phyloP scores from a whole-genome alignment of 1,139 yeast species.

The Tardiomyces depauwii region DNA sequence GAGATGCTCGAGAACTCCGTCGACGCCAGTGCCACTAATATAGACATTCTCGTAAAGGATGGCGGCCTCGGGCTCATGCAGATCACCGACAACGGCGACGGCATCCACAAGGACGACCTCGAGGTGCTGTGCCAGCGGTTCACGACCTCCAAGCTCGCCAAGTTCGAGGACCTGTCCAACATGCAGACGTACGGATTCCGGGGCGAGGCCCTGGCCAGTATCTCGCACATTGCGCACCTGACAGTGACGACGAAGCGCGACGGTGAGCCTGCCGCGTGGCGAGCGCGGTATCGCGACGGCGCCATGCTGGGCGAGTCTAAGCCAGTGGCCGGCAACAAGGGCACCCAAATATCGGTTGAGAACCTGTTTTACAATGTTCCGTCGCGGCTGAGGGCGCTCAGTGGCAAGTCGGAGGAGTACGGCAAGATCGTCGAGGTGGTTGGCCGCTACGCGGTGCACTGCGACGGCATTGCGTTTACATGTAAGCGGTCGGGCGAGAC shows the following conservation, averaged over 20 bases:
- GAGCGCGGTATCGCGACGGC: slow-evolving; percentile 56
- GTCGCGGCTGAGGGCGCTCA: slow-evolving; percentile 57
- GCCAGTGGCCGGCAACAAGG: slow-evolving; percentile 79
- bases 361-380: slow-evolving; percentile 87
- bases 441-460: slow-evolving; percentile 74
- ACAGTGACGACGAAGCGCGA: slow-evolving; percentile 67
- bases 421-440: slow-evolving; percentile 69
- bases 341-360: slow-evolving; percentile 79
- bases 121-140: slow-evolving; percentile 50
- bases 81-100: slow-evolving; percentile 69
- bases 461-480: slow-evolving; percentile 56
- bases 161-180: slow-evolving; percentile 39
- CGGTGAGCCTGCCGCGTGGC: slow-evolving; percentile 52
- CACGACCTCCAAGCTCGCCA: slow-evolving; percentile 57
- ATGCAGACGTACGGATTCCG: slow-evolving; percentile 62
- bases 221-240: slow-evolving; percentile 51
- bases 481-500: slow-evolving; percentile 66
- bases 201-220: slow-evolving; percentile 72
- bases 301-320: slow-evolving; percentile 42
- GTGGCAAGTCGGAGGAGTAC: slow-evolving; percentile 55
- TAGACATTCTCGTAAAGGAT: slow-evolving; percentile 54
- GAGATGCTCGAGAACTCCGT: slow-evolving; percentile 73
- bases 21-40: slow-evolving; percentile 58
- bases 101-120: slow-evolving; percentile 48
- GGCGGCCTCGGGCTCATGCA: slow-evolving; percentile 52